Evolutionary conservation across 495 filamentous ascomycete species (phyloP), one percentile per base, ranked within the genome.

Genomic region (Penicillium macrosclerotiorum): DNA sequence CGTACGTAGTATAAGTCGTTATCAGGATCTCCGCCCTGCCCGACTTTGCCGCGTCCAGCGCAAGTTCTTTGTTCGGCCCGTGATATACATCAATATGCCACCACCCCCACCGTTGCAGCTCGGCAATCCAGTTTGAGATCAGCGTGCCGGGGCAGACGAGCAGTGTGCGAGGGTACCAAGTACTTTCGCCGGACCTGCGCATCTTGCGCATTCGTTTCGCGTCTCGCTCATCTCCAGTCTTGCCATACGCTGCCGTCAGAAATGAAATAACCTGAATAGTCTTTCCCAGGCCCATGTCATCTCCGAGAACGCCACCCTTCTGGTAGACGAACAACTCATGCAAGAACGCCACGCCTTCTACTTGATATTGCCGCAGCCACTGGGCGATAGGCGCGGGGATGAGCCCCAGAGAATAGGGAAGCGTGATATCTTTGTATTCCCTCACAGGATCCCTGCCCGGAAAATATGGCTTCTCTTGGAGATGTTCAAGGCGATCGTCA

Each of bases 271-370:
- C 90, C 65, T 98, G 93, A 11, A 98, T 88, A 0, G 93, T 98
- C 64, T 98, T 98, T 0, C 93, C 93, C 23, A 98, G 67, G 24
- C 93, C 93, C 93, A 98, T 98, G 59, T 98, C 93, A 64, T 98
- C 93, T 1, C 94, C 83, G 2, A 98, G 74, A 17, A 98, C 86
- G 4, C 88, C 90, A 3, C 94, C 93, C 45, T 84, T 88, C 49
- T 97, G 94, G 55, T 89, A 93, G 13, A 96, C 86, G 56, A 98
- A 98, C 23, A 85, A 70, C 47, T 89, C 79, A 62, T 98, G 94
- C 5, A 98, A 70, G 59, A 96, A 97, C 13, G 77, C 81, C 7
- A 82, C 89, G 18, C 93, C 93, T 25, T 88, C 76, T 3, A 97
- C 74, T 64, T 98, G 93, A 59, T 98, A 98, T 45, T 88, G 85